Base-by-base conservation (phyloP, 768 basidiomycete genomes). In the Artomyces pyxidatus region DNA sequence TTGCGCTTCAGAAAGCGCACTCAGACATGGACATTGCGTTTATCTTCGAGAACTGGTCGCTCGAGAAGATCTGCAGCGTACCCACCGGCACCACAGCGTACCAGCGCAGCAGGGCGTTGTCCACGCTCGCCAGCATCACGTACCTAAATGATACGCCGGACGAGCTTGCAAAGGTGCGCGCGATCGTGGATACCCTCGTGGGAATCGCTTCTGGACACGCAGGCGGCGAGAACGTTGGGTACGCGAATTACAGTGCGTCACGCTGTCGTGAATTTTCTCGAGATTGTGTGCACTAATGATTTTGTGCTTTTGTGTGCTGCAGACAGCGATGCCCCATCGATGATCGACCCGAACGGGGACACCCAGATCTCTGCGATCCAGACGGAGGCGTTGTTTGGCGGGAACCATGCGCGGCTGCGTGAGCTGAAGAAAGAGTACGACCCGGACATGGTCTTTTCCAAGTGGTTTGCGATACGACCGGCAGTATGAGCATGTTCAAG, bases 381-480 rank as follows among this genome's bases (percentile, higher is more conserved):
- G n/a, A n/a, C 68, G 0, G 58, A 61, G 39, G 23, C 56, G 12
- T 59, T 66, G 2, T 76, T 73, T 45, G 68, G 62, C 5, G 62
- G 63, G 5, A 71, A 73, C 45, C 75, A 73, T 45, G 61, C 66
- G 9, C 63, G 52, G 47, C 61, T 75, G 25, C 71, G 70, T 50
- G 48, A 47, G 37, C 60, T 76, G 40, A 75, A 75, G 63, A 67
- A 64, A 55, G 59, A 59, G 25, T 71, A 72, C 55, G 73, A 74
- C 49, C 73, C 72, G 2, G 63, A 70, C 10, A 66, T 65, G 28
- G 55, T 73, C 8, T 76, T 76, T 58, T 65, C 68, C 49, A 71
- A 68, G 50, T 75, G 74, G 72, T 70, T 69, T 60, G 65, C 72
- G 21, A 72, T 74, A 35, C 55, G 51, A 1, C 72, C 73, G 3